A percentile compares a stretch with the other conserved stretches of the same genome.
These are phyloP conservation scores for Cruciata laevipes DNA, from an alignment of 257 asterid species.

Conservation along the genomic window DNA sequence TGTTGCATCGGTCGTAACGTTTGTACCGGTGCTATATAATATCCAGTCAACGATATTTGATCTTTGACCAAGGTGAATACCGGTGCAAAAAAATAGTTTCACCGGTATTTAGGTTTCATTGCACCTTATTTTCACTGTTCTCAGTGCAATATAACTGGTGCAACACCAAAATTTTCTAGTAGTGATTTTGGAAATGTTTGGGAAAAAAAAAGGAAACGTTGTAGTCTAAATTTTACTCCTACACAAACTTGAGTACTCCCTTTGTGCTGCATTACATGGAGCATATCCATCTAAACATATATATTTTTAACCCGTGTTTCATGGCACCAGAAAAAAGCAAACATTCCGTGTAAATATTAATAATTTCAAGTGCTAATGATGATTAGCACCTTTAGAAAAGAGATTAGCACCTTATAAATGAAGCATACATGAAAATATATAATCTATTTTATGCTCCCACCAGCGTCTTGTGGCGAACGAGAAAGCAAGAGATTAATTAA, in stretches of 20 bases:
- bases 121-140: no score
- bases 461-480: neutral
- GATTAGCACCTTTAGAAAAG: neutral
- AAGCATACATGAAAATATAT: neutral
- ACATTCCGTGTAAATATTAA: neutral
- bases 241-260: neutral
- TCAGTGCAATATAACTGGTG: no score
- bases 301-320: neutral
- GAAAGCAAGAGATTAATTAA: neutral
- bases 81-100: no score
- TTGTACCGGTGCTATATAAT: no score
- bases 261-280: neutral
- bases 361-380: neutral
- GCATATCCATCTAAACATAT: neutral
- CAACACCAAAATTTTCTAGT: no score
- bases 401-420: neutral
- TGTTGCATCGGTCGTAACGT: no score
- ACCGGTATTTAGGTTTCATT: no score
- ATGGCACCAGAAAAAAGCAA: neutral
- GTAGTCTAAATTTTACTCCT: no score
- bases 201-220: no score
- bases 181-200: no score
- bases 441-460: neutral
- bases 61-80: no score
- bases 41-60: no score